Percentiles rank a stretch among this genome's conserved stretches.
Evolutionary conservation across 2,329 filamentous ascomycete genomes (phyloP).

Genomic region (Fusarium sp.): DNA sequence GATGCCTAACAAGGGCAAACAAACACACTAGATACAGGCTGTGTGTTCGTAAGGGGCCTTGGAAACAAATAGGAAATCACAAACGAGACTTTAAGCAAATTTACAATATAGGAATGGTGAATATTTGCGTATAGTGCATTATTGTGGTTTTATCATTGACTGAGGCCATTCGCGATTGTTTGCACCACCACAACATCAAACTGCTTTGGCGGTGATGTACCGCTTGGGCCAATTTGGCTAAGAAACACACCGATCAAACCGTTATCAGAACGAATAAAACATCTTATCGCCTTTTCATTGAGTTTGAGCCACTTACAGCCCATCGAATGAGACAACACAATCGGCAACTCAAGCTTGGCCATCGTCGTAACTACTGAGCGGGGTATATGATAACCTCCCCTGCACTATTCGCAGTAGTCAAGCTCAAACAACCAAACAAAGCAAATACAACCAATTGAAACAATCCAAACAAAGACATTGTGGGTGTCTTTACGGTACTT

Average conservation of each 20-base stretch:
- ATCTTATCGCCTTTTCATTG: neutral
- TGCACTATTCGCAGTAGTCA: neutral
- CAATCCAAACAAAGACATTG: neutral
- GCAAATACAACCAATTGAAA: slow-evolving; percentile 12
- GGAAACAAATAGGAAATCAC: neutral
- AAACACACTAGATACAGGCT: neutral
- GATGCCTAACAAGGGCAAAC: neutral
- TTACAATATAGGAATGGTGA: neutral
- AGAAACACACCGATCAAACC: neutral
- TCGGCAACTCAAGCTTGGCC: neutral
- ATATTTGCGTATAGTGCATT: neutral
- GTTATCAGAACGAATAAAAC: neutral
- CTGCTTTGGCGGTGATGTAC: neutral
- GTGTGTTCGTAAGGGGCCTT: neutral
- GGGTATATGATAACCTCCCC: slow-evolving; percentile 3
- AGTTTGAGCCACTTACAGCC: neutral
- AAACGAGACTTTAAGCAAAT: neutral
- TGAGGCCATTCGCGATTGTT: neutral
- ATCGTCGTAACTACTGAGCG: neutral
- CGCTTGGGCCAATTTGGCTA: neutral
- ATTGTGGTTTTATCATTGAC: neutral
- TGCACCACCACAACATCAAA: neutral
- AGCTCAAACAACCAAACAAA: neutral
- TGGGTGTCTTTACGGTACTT: neutral
- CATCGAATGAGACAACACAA: neutral